Evolutionary conservation across 441 rosid genomes (phyloP), one percentile per base, ranked within the genome.

Genomic region (Brassica hybrid): DNA sequence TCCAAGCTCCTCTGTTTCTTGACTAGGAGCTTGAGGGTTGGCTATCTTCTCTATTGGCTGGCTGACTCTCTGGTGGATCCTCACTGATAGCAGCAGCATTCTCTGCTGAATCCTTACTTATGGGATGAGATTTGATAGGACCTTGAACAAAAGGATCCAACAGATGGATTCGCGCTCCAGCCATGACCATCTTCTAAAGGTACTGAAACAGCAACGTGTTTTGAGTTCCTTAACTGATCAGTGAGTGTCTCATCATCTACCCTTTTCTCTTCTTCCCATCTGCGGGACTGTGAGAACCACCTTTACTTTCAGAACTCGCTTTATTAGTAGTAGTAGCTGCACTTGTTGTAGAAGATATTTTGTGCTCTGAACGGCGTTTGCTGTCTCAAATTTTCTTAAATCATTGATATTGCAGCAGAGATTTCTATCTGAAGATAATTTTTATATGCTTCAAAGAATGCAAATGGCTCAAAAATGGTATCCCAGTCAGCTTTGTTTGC

Each of bases 391-490:
- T 54, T 89, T 86, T 71, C 97, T 87, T 75, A 93, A 82, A 82
- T 93, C 97, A 82, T 93, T 92, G 34, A 78, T 93, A 84, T 90
- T 80, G 86, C 97, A 6, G 99, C 97, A 81, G 83, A 48, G 52
- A 94, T 87, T 57, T 94, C 94, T 56, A 96, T 93, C 86, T 86
- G 97, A 65, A 96, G 89, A 82, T 96, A 96, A 83, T 96, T 80
- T 84, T 86, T 96, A 81, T 96, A 94, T 3, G 98, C 94, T 73
- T 92, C 99, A 81, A 94, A 96, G 83, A 96, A 96, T 12, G 96
- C 85, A 81, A 83, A 92, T 38, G 94, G 84, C 90, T 94, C 97
- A 79, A 94, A 96, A 58, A 94, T 96, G 63, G 90, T 88, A 69
- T 88, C 86, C 99, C 99, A 96, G 73, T 92, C 93, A 79, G 90